A percentile compares a stretch with the other conserved stretches of the same genome.
Evolutionary conservation across 257 asterid genomes (phyloP).

Genomic region (Salvia rosmarinus): DNA sequence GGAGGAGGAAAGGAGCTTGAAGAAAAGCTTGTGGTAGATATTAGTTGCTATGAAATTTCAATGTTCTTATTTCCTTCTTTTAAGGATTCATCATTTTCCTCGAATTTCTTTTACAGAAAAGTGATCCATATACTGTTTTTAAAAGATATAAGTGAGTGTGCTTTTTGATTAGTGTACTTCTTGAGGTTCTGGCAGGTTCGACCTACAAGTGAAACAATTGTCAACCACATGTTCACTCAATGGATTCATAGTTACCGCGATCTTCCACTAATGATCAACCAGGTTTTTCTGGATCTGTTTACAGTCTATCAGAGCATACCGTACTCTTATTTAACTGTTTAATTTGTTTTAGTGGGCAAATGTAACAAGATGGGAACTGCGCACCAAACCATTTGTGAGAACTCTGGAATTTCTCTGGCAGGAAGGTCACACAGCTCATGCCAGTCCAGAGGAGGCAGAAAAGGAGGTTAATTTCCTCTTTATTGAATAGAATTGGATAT

Average conservation of each 20-base stretch:
- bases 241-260: conserved; percentile 99
- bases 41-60: conserved; percentile 22
- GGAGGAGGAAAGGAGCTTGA: conserved; percentile 99
- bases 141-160: conserved; percentile 45
- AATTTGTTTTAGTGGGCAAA: conserved; percentile 82
- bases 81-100: conserved; percentile 13
- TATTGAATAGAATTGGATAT: conserved; percentile 5
- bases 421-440: conserved; percentile 99
- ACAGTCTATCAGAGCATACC: conserved; percentile 6
- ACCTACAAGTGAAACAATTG: conserved; percentile 99
- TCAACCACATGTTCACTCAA: conserved; percentile 98
- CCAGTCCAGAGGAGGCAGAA: conserved; percentile 91
- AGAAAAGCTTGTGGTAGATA: conserved; percentile 96
- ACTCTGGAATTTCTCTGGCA: conserved; percentile 98
- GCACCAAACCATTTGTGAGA: conserved; percentile 92
- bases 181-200: conserved; percentile 99
- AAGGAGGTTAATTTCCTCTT: conserved; percentile 63
- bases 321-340: conserved; percentile 20
- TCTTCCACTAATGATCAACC: conserved; percentile 98
- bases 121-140: conserved; percentile 26
- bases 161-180: conserved; percentile 65
- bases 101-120: not conserved
- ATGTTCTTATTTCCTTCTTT: not conserved
- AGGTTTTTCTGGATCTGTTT: conserved; percentile 51
- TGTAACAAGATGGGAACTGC: conserved; percentile 99